Percentiles rank a stretch among this genome's conserved stretches.
Conservation (phyloP, 805 yeast genomes). For the Metschnikowia lachancei region DNA sequence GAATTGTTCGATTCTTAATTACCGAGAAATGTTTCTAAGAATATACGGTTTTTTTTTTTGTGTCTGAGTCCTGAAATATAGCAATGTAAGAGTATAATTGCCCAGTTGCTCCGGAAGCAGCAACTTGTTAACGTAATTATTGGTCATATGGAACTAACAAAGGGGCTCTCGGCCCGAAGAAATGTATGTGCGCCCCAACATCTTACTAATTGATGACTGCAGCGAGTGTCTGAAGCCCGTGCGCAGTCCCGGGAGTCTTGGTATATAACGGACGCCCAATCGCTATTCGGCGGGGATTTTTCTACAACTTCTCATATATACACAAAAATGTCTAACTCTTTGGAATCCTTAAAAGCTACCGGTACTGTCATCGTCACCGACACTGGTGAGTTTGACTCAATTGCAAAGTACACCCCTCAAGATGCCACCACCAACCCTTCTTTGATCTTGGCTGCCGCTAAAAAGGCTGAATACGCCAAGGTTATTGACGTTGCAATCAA, state of each 20-base stretch:
- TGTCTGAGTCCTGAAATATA: too few relatives aligned
- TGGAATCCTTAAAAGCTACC: slow-evolving; percentile 89
- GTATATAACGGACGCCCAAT: slow-evolving; percentile 9
- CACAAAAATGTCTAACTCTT: slow-evolving; percentile 51
- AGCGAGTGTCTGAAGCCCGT: slow-evolving; percentile 15
- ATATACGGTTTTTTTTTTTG: too few relatives aligned
- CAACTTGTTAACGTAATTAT: neutral
- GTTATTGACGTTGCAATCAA: slow-evolving; percentile 89
- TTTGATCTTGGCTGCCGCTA: slow-evolving; percentile 91
- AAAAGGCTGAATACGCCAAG: slow-evolving; percentile 82
- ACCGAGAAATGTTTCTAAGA: too few relatives aligned
- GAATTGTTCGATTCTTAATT: too few relatives aligned
- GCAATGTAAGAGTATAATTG: too few relatives aligned
- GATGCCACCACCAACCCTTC: slow-evolving; percentile 99
- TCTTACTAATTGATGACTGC: slow-evolving; percentile 13
- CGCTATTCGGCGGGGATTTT: neutral
- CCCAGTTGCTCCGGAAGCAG: neutral
- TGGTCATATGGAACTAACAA: neutral
- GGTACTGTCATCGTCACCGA: slow-evolving; percentile 98
- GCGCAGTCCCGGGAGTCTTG: slow-evolving; percentile 3
- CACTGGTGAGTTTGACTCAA: slow-evolving; percentile 97
- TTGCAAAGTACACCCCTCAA: slow-evolving; percentile 97
- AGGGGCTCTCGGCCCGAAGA: slow-evolving; percentile 9
- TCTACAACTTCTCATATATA: neutral
- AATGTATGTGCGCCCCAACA: neutral